Base-by-base conservation (phyloP, 176 grass and related monocot genomes). In the Thalia dealbata region DNA sequence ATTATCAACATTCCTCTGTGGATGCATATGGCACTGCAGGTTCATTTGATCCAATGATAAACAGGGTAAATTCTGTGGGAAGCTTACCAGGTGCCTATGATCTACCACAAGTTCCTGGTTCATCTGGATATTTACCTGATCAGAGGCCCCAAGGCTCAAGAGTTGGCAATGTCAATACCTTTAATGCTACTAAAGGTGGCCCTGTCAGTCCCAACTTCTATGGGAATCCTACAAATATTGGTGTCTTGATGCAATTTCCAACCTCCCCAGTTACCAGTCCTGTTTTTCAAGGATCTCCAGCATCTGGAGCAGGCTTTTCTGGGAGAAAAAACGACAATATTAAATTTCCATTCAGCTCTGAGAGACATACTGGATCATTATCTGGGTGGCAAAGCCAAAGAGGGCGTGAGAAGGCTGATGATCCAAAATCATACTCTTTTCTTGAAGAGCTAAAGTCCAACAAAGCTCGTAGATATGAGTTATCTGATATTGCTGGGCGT, bases 381-480 rank as follows among this genome's bases (percentile, higher is more conserved):
- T 81, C 83, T 72, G 86, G 83, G 44, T 75, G 85, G 80, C 90
- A 88, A 63, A 81, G 83, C 43, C 86, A 83, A 56, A 81, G 78
- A 82, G 88, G 83, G 54, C 82, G 78, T 28, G 84, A 71, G 23
- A 93, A 91, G 76, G 70, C 81, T 81, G 87, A 93, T 84, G 86
- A 85, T 29, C 43, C 75, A 43, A 97, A 88, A 73, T 43, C 83
- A 19, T 88, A 71, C 64, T 87, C 95, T 80, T 93, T 95, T 59
- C 72, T 99, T 46, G 95, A 95, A 77, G 95, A 99, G 75, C 75
- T 99, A 6, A 99, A 95, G 56, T 81, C 81, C 29, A 93, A 88
- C 84, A 87, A 85, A 79, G 71, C 75, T 75, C 90, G 85, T 38
- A 78, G 85, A 72, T 84, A 88, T 73, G 95, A 99, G 72, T 77